Base-by-base conservation (phyloP, 2,329 filamentous ascomycete genomes). In the Xylariomycetidae sp. region DNA sequence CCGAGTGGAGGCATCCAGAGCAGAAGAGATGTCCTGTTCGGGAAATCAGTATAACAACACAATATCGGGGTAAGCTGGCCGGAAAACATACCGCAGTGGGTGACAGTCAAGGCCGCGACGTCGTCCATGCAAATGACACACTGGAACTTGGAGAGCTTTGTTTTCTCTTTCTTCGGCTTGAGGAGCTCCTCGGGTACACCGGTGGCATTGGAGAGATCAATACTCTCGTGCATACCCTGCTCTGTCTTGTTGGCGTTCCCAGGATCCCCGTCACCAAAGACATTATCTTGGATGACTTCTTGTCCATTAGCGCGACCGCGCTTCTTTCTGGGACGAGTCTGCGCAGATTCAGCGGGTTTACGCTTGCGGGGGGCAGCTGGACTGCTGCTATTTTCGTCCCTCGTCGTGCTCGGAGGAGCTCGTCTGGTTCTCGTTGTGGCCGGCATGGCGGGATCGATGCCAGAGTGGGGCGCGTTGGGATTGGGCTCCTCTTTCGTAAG, bases 101-200 rank as follows among this genome's bases (percentile, higher is more conserved):
- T 82, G 28, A 80, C 70, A 1, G 75, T 79, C 39, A 82, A 48
- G 18, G 65, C 61, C 2, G 67, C 70, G 17, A 65, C 70, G 40
- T 75, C 65, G 39, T 82, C 78, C 74, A 82, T 77, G 56, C 78
- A 82, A 37, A 82, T 82, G 26, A 77, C 74, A 41, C 78, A 82
- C 54, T 81, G 74, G 29, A 80, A 77, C 4, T 63, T 61, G 27
- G 66, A 62, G 12, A 82, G 54, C 52, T 72, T 76, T 48, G 65
- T 54, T 9, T 68, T 72, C 31, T 72, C 69, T 31, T 63, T 60
- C 34, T 67, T 60, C 9, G 63, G 63, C 39, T 63, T 60, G 38
- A 59, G 56, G n/a, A 67, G 52, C 29, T 68, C 57, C 9, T 61
- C 53, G 0, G 65, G 65, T 2, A 69, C 57, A 23, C 65, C 63